Evolutionary conservation across 1,284 basidiomycete species (phyloP), one percentile per base, ranked within the genome.

Genomic region (Anthracocystis walkeri): DNA sequence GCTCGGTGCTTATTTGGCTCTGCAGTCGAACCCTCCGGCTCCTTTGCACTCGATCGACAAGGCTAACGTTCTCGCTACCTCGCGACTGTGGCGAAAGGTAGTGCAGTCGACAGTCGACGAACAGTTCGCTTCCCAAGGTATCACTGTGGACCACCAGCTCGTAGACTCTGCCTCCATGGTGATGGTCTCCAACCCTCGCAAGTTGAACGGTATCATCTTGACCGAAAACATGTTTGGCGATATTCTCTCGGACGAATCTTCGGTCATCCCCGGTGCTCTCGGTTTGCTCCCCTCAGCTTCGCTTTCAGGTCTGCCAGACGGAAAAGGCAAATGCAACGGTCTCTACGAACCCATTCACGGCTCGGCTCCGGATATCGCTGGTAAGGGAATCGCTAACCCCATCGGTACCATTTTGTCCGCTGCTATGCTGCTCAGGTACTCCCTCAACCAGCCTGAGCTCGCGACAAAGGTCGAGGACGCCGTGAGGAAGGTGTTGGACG

Each of bases 111-210:
- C 83, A 23, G 74, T 85, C 46, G 82, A 84, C 58, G 35, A 44
- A 5, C 78, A 85, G 58, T 85, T 84, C 58, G 62, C 64, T 1
- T 49, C 46, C 20, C 60, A 81, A 48, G 81, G 80, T 16, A 54
- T 85, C 33, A 80, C 77, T 41, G 72, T 84, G 2, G 82, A 84
- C 60, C 96, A 99, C 87, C 79, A 82, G 76, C 89, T 98, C 68
- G 95, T 99, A 64, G 97, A 99, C 87, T 93, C 95, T 5, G 95
- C 96, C 0, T 91, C 95, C 16, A 99, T 99, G 97, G 86, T 97
- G 76, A 93, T 99, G 86, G 94, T 97, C 52, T 88, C 92, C 50
- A 95, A 90, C 85, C 97, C 97, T 4, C 90, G 89, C 81, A 97
- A 97, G 87, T 89, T 99, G 63, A 99, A 99, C 84, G 97, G 97